These are phyloP conservation scores for Komagataella pseudopastoris DNA, from an alignment of 805 yeast species.

Conservation along the genomic window DNA sequence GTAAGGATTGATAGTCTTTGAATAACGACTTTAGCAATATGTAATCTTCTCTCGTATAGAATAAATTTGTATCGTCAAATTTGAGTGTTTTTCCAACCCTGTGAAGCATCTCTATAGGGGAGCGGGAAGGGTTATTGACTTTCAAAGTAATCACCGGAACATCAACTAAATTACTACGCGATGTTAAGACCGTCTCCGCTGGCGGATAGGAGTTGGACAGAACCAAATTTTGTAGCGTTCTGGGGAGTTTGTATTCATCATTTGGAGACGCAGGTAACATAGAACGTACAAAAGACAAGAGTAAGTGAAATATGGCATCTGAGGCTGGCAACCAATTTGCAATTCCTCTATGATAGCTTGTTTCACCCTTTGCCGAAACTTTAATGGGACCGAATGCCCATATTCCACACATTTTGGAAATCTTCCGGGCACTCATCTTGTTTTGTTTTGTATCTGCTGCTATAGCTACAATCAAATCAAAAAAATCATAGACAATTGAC, in stretches of 20 bases:
- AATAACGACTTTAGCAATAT: slow-evolving; percentile 63
- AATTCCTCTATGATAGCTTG: slow-evolving; percentile 53
- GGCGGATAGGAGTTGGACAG: slow-evolving; percentile 73
- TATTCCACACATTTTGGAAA: slow-evolving; percentile 69
- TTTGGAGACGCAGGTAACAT: slow-evolving; percentile 50
- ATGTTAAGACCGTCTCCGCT: slow-evolving; percentile 18
- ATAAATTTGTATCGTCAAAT: slow-evolving; percentile 58
- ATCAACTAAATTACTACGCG: slow-evolving; percentile 15
- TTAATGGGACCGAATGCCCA: slow-evolving; percentile 60
- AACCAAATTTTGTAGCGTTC: slow-evolving; percentile 48
- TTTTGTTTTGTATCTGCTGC: slow-evolving; percentile 72
- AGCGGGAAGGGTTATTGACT: slow-evolving; percentile 27
- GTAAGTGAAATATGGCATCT: slow-evolving; percentile 73
- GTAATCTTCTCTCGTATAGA: slow-evolving; percentile 67
- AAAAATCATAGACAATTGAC: slow-evolving; percentile 75
- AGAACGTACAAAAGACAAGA: slow-evolving; percentile 64
- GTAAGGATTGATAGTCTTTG: slow-evolving; percentile 38
- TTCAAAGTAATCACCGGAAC: slow-evolving; percentile 21
- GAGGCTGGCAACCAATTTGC: slow-evolving; percentile 70
- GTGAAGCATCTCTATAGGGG: slow-evolving; percentile 46
- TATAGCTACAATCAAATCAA: slow-evolving; percentile 65
- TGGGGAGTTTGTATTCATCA: slow-evolving; percentile 46
- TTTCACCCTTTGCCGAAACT: slow-evolving; percentile 21
- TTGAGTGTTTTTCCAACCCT: slow-evolving; percentile 44
- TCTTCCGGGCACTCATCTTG: slow-evolving; percentile 66